Percentiles rank a stretch among this genome's conserved stretches.
Evolutionary conservation across 192 early-diverging fungal genomes (phyloP).

Genomic region (Chytriomyces sp.): DNA sequence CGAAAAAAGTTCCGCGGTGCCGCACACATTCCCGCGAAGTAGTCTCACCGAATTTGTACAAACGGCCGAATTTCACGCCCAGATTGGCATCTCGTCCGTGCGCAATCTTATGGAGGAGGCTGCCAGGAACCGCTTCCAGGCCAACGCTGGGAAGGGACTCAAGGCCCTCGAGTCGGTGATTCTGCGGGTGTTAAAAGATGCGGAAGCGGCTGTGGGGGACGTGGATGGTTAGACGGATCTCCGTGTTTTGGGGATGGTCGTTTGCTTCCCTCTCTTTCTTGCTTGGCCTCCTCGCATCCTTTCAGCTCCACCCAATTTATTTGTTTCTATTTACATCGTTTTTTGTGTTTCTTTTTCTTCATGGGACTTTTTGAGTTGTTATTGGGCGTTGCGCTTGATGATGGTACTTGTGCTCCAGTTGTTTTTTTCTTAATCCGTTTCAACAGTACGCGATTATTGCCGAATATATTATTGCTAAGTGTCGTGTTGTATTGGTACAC

Average conservation of each 20-base stretch:
- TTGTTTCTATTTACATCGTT: too few relatives aligned
- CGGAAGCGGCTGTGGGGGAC: constrained; percentile 26
- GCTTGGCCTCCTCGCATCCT: too few relatives aligned
- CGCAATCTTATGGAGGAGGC: constrained; percentile 79
- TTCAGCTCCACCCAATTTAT: too few relatives aligned
- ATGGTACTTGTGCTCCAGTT: too few relatives aligned
- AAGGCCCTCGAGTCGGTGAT: constrained; percentile 85
- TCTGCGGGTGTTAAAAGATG: constrained; percentile 52
- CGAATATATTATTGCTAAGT: too few relatives aligned
- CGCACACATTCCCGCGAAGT: constrained; percentile 8
- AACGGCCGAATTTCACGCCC: constrained; percentile 79
- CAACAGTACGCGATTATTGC: too few relatives aligned
- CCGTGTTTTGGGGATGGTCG: background rate
- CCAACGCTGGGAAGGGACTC: constrained; percentile 85
- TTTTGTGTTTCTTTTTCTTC: too few relatives aligned
- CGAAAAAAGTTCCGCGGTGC: background rate
- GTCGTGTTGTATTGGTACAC: too few relatives aligned
- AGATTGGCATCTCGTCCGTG: constrained; percentile 58
- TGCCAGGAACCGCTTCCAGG: constrained; percentile 81
- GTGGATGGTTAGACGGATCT: constrained; percentile 1
- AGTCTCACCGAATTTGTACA: constrained; percentile 66
- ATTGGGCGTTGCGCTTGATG: too few relatives aligned
- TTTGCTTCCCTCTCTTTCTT: too few relatives aligned
- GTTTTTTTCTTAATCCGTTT: too few relatives aligned
- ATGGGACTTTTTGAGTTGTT: too few relatives aligned